Percentiles rank a stretch among this genome's conserved stretches.
Conservation (phyloP, 176 grass and related monocot genomes). For the Typha latifolia region DNA sequence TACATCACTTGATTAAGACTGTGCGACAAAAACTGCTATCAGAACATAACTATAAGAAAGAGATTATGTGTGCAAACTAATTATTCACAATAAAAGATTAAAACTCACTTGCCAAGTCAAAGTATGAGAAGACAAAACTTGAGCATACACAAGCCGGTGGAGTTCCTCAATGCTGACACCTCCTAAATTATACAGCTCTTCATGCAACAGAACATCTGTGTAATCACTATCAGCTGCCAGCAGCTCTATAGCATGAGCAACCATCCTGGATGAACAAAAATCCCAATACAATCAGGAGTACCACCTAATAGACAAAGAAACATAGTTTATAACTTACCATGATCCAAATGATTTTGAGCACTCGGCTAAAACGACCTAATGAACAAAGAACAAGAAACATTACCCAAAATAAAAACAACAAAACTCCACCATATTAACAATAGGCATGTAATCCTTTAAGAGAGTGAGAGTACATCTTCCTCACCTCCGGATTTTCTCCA, state of each 20-base stretch:
- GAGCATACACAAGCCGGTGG: conserved; percentile 79
- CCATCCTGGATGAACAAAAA: conserved; percentile 61
- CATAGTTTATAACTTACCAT: conserved; percentile 47
- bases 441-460: conserved; percentile 3
- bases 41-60: not conserved
- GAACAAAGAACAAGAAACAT: conserved; percentile 23
- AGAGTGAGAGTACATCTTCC: conserved; percentile 9
- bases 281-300: not conserved
- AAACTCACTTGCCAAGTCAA: conserved; percentile 90
- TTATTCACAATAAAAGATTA: not conserved
- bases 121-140: conserved; percentile 90
- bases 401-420: conserved; percentile 5
- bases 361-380: conserved; percentile 84
- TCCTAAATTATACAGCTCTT: conserved; percentile 64
- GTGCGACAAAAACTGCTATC: too few species aligned
- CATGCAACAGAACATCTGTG: conserved; percentile 71
- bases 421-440: not conserved
- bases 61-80: not conserved
- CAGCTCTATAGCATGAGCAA: conserved; percentile 80
- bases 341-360: conserved; percentile 77
- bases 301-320: not conserved
- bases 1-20: too few species aligned
- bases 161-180: conserved; percentile 86
- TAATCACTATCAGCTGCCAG: conserved; percentile 76
- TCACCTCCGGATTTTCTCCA: conserved; percentile 89